Conservation (phyloP, 2,329 filamentous ascomycete species). For the Trichoderma harzianum region DNA sequence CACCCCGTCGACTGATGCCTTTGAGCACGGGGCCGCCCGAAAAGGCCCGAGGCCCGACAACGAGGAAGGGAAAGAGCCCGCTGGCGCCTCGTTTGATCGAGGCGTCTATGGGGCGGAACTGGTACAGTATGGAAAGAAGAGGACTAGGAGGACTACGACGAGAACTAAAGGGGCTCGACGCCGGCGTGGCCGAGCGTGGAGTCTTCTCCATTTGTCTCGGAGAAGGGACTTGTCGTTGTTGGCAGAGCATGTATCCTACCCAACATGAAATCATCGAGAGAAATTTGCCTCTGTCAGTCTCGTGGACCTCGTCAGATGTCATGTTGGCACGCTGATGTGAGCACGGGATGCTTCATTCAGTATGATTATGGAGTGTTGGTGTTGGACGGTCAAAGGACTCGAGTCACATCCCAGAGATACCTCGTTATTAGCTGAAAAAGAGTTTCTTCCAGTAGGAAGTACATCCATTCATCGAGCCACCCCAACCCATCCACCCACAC, state of each 20-base stretch:
- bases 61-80: neutral
- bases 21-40: conserved; percentile 14
- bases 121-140: neutral
- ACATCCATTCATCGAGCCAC: neutral
- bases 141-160: neutral
- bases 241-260: neutral
- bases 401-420: neutral
- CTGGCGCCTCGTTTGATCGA: neutral
- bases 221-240: neutral
- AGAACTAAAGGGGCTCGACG: neutral
- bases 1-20: neutral
- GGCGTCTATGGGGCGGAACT: neutral
- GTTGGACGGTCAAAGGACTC: neutral
- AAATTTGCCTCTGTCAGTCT: neutral
- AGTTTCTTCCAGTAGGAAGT: neutral
- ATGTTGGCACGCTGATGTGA: conserved; percentile 1
- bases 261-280: neutral
- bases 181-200: conserved; percentile 8
- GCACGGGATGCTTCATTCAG: neutral
- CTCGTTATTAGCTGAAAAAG: neutral
- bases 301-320: neutral
- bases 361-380: neutral
- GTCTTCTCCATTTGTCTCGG: neutral
- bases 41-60: conserved; percentile 15
- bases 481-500: neutral